Percentiles rank a stretch among this genome's conserved stretches.
Evolutionary conservation across 176 grass and related monocot genomes (phyloP).

Genomic region (Carex pumila): DNA sequence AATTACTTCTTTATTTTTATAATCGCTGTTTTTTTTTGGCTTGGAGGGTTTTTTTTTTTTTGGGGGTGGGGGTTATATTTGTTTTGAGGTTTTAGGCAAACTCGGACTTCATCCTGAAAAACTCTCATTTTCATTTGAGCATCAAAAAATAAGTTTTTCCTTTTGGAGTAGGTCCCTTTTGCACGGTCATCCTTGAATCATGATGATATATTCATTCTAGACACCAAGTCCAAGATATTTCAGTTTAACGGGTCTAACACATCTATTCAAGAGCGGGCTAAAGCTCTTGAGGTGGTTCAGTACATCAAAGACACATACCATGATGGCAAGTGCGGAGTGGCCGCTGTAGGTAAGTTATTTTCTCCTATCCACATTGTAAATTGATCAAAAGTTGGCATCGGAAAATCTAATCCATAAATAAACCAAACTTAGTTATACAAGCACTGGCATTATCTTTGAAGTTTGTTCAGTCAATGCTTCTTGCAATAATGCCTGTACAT

Average conservation of each 20-base stretch:
- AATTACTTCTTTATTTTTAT: background rate
- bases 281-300: constrained; percentile 97
- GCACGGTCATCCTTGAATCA: constrained; percentile 91
- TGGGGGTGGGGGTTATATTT: background rate
- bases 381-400: constrained; percentile 1
- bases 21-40: too few relatives aligned
- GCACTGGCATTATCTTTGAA: background rate
- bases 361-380: constrained; percentile 23
- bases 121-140: constrained; percentile 6
- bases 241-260: constrained; percentile 97
- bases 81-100: background rate
- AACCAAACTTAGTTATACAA: constrained; percentile 27
- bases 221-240: constrained; percentile 93
- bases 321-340: constrained; percentile 87
- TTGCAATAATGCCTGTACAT: background rate
- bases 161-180: constrained; percentile 65
- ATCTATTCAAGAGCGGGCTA: constrained; percentile 98
- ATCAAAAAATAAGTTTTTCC: constrained; percentile 16
- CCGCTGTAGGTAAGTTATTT: constrained; percentile 72
- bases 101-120: background rate
- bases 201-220: constrained; percentile 99
- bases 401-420: background rate
- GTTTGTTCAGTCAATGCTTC: background rate
- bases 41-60: too few relatives aligned
- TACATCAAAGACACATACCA: constrained; percentile 95